phyloP scores from a whole-genome alignment of 352 stramenopile species.

The Phytophthora agathidicida region DNA sequence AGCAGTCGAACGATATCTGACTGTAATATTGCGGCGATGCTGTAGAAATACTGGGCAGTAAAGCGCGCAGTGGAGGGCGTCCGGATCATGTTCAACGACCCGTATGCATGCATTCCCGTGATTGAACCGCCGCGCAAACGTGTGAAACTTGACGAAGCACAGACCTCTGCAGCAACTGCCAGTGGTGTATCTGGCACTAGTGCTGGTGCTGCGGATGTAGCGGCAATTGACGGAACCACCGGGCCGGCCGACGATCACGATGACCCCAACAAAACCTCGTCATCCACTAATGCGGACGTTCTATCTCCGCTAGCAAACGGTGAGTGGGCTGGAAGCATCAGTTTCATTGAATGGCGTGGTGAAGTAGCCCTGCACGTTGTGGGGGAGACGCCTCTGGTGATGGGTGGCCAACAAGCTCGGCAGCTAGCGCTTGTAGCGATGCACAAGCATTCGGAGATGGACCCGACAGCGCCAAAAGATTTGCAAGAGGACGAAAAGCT shows the following conservation, averaged over 20 bases:
- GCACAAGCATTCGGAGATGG: constrained; percentile 44
- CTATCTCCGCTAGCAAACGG: constrained; percentile 58
- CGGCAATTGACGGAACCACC: constrained; percentile 23
- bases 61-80: constrained; percentile 82
- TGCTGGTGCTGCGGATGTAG: constrained; percentile 14
- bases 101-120: constrained; percentile 71
- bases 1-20: neutral
- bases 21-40: neutral
- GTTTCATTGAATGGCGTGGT: constrained; percentile 87
- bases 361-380: constrained; percentile 80
- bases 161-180: constrained; percentile 6
- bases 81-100: constrained; percentile 79
- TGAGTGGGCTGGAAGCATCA: constrained; percentile 81
- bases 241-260: constrained; percentile 27
- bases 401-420: constrained; percentile 79
- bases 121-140: constrained; percentile 75
- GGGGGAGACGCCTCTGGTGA: constrained; percentile 77
- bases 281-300: constrained; percentile 37
- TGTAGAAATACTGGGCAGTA: constrained; percentile 69
- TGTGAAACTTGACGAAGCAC: constrained; percentile 56
- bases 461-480: constrained; percentile 33
- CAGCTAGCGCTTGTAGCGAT: constrained; percentile 76
- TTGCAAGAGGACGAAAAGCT: constrained; percentile 73
- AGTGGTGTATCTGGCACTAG: neutral
- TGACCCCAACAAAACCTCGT: constrained; percentile 16